These are phyloP conservation scores for Aspergillus phoenicis DNA, from an alignment of 2,329 filamentous ascomycete genomes.

Conservation along the genomic window DNA sequence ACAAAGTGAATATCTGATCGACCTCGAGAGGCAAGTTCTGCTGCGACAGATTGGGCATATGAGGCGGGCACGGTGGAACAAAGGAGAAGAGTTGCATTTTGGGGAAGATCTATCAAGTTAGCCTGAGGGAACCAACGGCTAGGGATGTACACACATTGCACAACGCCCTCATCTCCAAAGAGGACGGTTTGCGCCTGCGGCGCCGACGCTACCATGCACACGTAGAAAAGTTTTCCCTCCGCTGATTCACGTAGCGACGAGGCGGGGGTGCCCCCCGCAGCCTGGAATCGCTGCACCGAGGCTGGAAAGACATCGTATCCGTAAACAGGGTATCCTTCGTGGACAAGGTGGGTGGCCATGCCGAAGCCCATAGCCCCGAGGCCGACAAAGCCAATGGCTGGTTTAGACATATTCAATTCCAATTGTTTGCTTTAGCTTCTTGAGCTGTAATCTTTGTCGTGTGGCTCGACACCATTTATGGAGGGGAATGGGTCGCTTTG, in stretches of 20 bases:
- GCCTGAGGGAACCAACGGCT: not conserved
- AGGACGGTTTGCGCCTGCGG: conserved; percentile 68
- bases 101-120: conserved; percentile 47
- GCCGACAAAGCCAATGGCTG: conserved; percentile 67
- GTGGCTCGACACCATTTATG: not conserved
- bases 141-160: conserved; percentile 25
- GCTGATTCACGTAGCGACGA: conserved; percentile 65
- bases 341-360: conserved; percentile 74
- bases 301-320: conserved; percentile 72
- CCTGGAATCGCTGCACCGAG: conserved; percentile 65
- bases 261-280: conserved; percentile 63
- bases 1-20: conserved; percentile 67
- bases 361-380: conserved; percentile 81
- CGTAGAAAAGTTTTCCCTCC: conserved; percentile 60
- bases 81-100: conserved; percentile 64
- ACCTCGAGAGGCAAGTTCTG: conserved; percentile 56
- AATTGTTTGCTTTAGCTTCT: too few species aligned
- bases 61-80: conserved; percentile 71
- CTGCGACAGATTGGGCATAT: conserved; percentile 64
- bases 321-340: conserved; percentile 66
- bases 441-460: not conserved
- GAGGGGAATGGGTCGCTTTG: not conserved
- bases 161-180: conserved; percentile 60
- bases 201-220: conserved; percentile 76
- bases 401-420: conserved; percentile 45